Base-by-base conservation (phyloP, 192 early-diverging fungal species). In the Coemansia sp. region DNA sequence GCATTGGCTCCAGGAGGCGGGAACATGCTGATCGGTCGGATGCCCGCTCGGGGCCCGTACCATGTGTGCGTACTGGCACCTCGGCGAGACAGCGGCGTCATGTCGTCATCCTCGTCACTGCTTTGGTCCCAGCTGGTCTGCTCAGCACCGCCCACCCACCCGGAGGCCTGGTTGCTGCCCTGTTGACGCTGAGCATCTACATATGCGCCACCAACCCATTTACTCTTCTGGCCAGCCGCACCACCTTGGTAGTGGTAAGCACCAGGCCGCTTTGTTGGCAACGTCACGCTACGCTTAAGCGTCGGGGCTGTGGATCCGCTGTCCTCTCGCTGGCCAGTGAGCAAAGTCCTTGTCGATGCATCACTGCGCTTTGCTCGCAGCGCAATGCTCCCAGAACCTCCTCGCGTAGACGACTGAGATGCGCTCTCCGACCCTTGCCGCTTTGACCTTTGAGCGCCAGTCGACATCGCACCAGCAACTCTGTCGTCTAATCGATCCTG, bases 231-330 rank as follows among this genome's bases (percentile, higher is more conserved):
- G 5, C 65, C 68, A 0, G 64, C 41, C 33, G 27, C 61, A 55
- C 65, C 33, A 34, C 65, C 70, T 2, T 39, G 40, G 65, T 50
- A 53, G 33, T 58, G 11, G 43, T 62, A 27, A 44, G 57, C 65
- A 22, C 64, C 64, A 15, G 64, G 65, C 7, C 79, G 71, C 52
- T 72, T 78, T 11, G 80, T 71, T 0, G 80, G 80, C 50, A 83
- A 55, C n/a, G 80, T 83, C 20, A 69, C 80, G 33, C 80, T 83
- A 58, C 80, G 80, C 49, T 83, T 83, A 13, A 74, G 79, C 20
- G 43, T 33, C 12, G 64, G 31, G 36, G 75, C 61, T 2, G 58
- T 34, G 3, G 53, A 38, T 18, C 63, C n/a, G 20, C 50, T 64
- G 38, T 80, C 79, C 24, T 81, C 79, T 40, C 71, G 79, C 62